phyloP scores from a whole-genome alignment of 139 green algal genomes.

The Yamagishiella unicocca region DNA sequence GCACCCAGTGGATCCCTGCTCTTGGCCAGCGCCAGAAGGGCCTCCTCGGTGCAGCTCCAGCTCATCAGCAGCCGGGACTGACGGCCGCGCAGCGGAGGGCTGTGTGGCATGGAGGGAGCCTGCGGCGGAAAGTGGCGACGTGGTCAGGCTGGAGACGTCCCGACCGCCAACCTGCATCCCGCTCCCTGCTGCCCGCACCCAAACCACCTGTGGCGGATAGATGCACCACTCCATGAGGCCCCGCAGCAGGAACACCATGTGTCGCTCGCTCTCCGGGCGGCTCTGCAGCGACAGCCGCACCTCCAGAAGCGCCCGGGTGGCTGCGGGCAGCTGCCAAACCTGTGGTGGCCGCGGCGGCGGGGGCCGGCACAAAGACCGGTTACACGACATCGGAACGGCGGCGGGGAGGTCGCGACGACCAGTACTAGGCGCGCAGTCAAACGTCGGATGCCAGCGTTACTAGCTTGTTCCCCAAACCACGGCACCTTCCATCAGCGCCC shows the following conservation, averaged over 20 bases:
- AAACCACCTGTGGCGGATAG: constrained; percentile 68
- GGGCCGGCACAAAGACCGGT: too few species aligned
- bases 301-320: constrained; percentile 70
- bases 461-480: too few species aligned
- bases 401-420: too few species aligned
- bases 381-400: too few species aligned
- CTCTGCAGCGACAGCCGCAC: constrained; percentile 58
- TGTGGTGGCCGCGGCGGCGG: too few species aligned
- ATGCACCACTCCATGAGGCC: constrained; percentile 84
- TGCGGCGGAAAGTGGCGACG: too few species aligned
- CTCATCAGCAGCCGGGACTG: constrained; percentile 49
- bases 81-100: constrained; percentile 7
- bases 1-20: constrained; percentile 54
- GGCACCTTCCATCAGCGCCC: too few species aligned
- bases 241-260: constrained; percentile 70
- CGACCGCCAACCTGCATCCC: background rate
- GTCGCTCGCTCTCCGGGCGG: constrained; percentile 57
- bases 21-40: constrained; percentile 55
- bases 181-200: background rate
- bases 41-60: constrained; percentile 68
- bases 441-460: too few species aligned
- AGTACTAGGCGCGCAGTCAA: too few species aligned
- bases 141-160: background rate
- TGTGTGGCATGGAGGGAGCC: background rate
- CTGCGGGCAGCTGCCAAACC: constrained; percentile 67